phyloP scores from a whole-genome alignment of 129 eudicot species.

The Escallonia rubra region DNA sequence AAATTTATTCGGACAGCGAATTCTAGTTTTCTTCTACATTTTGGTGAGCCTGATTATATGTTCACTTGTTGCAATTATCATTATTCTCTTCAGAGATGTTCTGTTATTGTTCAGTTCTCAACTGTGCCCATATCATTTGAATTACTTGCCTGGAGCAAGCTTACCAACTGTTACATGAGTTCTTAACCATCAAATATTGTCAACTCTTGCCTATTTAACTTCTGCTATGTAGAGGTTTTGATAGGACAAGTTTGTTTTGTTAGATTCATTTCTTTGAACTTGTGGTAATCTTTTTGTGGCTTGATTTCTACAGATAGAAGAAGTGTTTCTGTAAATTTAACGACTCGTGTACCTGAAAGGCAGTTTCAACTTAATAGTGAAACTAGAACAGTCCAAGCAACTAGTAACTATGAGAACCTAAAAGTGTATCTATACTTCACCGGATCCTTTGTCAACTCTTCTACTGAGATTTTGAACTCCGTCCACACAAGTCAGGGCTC shows the following conservation, averaged over 20 bases:
- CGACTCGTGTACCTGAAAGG: slow-evolving; percentile 78
- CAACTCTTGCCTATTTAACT: too few species aligned
- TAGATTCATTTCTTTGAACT: too few species aligned
- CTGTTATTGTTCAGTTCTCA: too few species aligned
- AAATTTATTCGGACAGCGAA: slow-evolving; percentile 47
- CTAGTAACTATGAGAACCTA: slow-evolving; percentile 53
- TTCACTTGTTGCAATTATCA: too few species aligned
- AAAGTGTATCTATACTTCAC: slow-evolving; percentile 73
- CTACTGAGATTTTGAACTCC: slow-evolving; percentile 61
- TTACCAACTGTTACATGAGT: too few species aligned
- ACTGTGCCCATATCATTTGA: too few species aligned
- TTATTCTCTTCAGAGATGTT: too few species aligned
- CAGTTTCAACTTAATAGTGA: slow-evolving; percentile 55
- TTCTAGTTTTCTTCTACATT: slow-evolving; percentile 56
- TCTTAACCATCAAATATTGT: too few species aligned
- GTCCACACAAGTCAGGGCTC: slow-evolving; percentile 63
- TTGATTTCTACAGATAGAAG: slow-evolving; percentile 63
- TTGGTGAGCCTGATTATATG: slow-evolving; percentile 43
- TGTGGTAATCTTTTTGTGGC: slow-evolving; percentile 1
- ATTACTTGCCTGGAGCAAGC: too few species aligned
- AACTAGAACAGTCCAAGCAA: slow-evolving; percentile 79
- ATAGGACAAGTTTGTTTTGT: too few species aligned
- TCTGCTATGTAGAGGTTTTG: too few species aligned
- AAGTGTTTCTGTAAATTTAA: slow-evolving; percentile 50
- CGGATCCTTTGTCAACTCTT: slow-evolving; percentile 70